Evolutionary conservation across 768 basidiomycete genomes (phyloP), one percentile per base, ranked within the genome.

Genomic region (Kwoniella botswanensis): DNA sequence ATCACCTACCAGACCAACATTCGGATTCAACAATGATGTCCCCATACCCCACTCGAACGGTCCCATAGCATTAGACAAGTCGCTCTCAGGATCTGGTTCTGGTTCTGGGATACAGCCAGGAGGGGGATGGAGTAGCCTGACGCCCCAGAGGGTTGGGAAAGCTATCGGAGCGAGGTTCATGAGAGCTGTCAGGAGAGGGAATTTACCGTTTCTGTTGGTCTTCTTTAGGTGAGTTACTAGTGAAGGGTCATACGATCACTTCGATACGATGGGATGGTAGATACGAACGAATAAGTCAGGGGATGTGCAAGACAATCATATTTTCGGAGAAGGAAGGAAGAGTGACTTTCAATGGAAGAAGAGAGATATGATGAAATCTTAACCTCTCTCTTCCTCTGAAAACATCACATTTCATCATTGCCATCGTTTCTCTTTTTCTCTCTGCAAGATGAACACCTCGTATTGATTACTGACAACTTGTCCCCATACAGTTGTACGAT

Each of bases 131-230:
- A 24, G 0, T 22, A 56, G 57, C 15, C 29, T 70, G 22, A 70
- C 68, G 5, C 68, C 68, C 21, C 62, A 72, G 41, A 64, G 67
- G 18, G 63, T 82, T 18, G 75, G 74, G 10, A 75, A 65, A 53
- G 76, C 76, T 4, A 76, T 79, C 13, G 77, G 68, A 18, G 64
- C 71, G 18, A 72, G 80, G 41, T 62, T 75, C 43, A 65, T 75
- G 58, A 70, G 75, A 52, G 70, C 74, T 42, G 74, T 75, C 2
- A 72, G 73, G 67, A 73, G 76, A 56, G 82, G 82, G 3, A 79
- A 83, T 74, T 63, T 80, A 18, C 79, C 80, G 5, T 81, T 83
- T 70, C 58, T 82, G 35, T 52, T 83, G 41, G 71, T 81, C 1
- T 83, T 83, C 66, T 70, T 83, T 21, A 72, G 60, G 82, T 83